Base-by-base conservation (phyloP, 139 green algal genomes). In the Picochlorum sp. region DNA sequence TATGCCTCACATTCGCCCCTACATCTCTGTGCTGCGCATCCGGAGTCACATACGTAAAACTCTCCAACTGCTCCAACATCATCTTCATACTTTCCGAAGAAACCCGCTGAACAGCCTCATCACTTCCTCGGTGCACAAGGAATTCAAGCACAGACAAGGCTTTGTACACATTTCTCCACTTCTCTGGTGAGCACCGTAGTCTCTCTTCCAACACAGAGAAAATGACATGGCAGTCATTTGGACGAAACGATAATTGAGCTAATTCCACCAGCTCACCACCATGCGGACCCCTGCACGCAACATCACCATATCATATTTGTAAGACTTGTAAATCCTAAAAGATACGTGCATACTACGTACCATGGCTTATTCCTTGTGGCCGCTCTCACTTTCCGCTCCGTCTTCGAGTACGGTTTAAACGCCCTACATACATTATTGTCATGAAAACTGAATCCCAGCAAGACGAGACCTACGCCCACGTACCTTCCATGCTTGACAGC, bases 81-180 rank as follows among this genome's bases (percentile, higher is more conserved):
- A 6, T 38, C 47, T 13, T n/a, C 47, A 54, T 54, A 4, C 18
- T 10, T 23, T 54, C 47, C 6, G 47, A 54, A 0, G 16, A 23
- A 23, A 20, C 47, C 18, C 47, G 13, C 16, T 54, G 16, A 47
- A 84, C 71, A 66, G 72, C 87, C 9, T 37, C 62, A 13, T 73
- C 62, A 16, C 61, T 76, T 51, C 82, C 85, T 3, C 75, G 77
- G 56, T 81, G 85, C 0, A 83, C 68, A n/a, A 66, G 37, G 66
- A 87, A 97, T 73, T 97, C 91, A 24, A 97, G 64, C 18, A 95
- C 77, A 10, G 83, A 86, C 28, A 96, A 71, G 2, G 82, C 72
- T 71, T 94, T 94, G 77, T 94, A 94, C 6, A 90, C 80, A 56
- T 89, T 91, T 24, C 81, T 72, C 87, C 87, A 94, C 41, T 89